Percentiles rank a stretch among this genome's conserved stretches.
phyloP scores from a whole-genome alignment of 306 rosid genomes.

The Dalbergia cochinchinensis region DNA sequence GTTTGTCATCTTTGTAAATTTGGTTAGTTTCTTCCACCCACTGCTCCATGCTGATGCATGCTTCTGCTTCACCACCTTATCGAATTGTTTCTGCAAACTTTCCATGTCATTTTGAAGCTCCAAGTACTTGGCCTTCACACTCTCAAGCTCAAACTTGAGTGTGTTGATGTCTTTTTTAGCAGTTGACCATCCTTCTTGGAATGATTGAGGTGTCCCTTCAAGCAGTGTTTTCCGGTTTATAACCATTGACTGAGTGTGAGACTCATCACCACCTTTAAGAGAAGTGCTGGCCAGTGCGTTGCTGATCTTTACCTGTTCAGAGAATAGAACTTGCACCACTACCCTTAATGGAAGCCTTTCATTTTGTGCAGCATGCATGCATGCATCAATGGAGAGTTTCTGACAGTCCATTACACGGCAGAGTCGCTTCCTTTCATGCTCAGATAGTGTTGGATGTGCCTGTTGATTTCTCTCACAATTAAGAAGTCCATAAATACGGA shows the following conservation, averaged over 20 bases:
- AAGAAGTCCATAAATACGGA: conserved; percentile 10
- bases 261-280: conserved; percentile 71
- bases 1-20: conserved; percentile 66
- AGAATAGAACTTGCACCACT: conserved; percentile 95
- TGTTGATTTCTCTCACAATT: conserved; percentile 48
- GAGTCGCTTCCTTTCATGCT: conserved; percentile 94
- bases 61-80: conserved; percentile 83
- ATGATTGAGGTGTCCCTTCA: conserved; percentile 93
- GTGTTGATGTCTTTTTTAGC: conserved; percentile 97
- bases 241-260: conserved; percentile 73
- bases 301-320: conserved; percentile 93
- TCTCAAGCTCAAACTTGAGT: conserved; percentile 91
- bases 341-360: conserved; percentile 96
- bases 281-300: conserved; percentile 74
- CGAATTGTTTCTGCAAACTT: conserved; percentile 88
- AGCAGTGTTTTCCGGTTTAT: conserved; percentile 81
- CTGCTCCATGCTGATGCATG: conserved; percentile 89
- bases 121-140: conserved; percentile 78
- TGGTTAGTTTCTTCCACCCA: conserved; percentile 98
- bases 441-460: conserved; percentile 96
- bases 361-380: conserved; percentile 97
- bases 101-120: conserved; percentile 93
- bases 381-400: conserved; percentile 96
- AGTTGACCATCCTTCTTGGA: conserved; percentile 96
- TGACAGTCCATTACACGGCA: conserved; percentile 99